Percentiles rank a stretch among this genome's conserved stretches.
phyloP scores from a whole-genome alignment of 345 rosid species.

The Physaria fendleri region DNA sequence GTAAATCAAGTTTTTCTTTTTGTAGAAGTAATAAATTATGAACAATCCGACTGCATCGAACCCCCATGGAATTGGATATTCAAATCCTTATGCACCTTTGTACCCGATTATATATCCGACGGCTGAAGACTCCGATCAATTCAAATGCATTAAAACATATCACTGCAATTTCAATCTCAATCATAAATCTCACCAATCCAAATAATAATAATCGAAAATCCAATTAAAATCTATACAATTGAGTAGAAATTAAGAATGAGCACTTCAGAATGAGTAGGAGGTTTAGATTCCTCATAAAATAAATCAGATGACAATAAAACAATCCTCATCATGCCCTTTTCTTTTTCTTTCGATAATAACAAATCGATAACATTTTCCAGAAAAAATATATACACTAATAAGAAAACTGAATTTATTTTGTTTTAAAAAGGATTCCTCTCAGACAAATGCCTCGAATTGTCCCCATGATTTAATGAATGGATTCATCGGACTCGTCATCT shows the following conservation, averaged over 20 bases:
- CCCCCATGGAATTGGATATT: slow-evolving; percentile 85
- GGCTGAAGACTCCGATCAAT: slow-evolving; percentile 92
- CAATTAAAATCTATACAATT: too few species aligned
- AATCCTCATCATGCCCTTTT: slow-evolving; percentile 37
- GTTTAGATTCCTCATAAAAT: slow-evolving; percentile 28
- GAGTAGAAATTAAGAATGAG: neutral
- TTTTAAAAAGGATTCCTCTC: slow-evolving; percentile 44
- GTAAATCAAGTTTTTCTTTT: too few species aligned
- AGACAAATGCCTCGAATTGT: slow-evolving; percentile 77
- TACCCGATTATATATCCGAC: slow-evolving; percentile 90
- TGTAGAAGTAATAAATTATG: slow-evolving; percentile 1
- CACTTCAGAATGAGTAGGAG: slow-evolving; percentile 71
- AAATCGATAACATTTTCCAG: neutral
- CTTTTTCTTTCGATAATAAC: neutral
- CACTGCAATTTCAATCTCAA: too few species aligned
- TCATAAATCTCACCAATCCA: too few species aligned
- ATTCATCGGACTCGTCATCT: slow-evolving; percentile 73
- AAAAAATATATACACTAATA: neutral
- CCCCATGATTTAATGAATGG: slow-evolving; percentile 55
- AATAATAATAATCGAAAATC: too few species aligned
- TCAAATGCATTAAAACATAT: too few species aligned
- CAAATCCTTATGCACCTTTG: slow-evolving; percentile 85
- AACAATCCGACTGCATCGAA: slow-evolving; percentile 94
- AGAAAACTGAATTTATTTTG: too few species aligned
- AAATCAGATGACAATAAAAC: slow-evolving; percentile 30